A percentile compares a stretch with the other conserved stretches of the same genome.
These are phyloP conservation scores for Sporothrix brunneoviolacea DNA, from an alignment of 2,329 filamentous ascomycete genomes.

Conservation along the genomic window DNA sequence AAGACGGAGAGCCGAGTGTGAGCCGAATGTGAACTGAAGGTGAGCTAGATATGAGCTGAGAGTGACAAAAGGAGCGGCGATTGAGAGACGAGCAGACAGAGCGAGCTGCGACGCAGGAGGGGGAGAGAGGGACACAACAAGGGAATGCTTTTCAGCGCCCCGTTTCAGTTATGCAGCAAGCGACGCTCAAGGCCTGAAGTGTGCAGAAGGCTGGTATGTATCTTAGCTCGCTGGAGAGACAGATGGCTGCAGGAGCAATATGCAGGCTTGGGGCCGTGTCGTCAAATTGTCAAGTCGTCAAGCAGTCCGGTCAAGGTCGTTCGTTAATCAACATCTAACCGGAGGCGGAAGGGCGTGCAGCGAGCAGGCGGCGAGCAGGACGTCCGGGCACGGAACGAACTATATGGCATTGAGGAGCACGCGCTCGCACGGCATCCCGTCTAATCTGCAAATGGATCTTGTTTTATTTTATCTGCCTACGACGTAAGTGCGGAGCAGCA, in stretches of 20 bases:
- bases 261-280: neutral
- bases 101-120: too few species aligned
- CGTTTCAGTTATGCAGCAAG: neutral
- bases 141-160: neutral
- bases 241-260: too few species aligned
- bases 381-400: neutral
- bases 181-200: neutral
- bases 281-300: neutral
- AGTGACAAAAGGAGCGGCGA: too few species aligned
- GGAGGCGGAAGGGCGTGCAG: neutral
- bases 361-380: neutral
- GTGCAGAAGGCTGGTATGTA: too few species aligned
- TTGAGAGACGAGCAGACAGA: too few species aligned
- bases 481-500: conserved; percentile 8
- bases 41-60: too few species aligned
- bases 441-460: neutral
- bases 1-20: too few species aligned
- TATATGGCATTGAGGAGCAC: neutral
- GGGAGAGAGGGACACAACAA: neutral
- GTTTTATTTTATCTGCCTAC: neutral
- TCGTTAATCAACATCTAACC: neutral
- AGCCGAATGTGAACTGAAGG: too few species aligned
- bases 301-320: neutral
- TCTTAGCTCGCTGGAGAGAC: too few species aligned
- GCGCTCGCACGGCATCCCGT: neutral